Evolutionary conservation across 108 stramenopile genomes (phyloP).

Genomic region (Conticribra guillardii): DNA sequence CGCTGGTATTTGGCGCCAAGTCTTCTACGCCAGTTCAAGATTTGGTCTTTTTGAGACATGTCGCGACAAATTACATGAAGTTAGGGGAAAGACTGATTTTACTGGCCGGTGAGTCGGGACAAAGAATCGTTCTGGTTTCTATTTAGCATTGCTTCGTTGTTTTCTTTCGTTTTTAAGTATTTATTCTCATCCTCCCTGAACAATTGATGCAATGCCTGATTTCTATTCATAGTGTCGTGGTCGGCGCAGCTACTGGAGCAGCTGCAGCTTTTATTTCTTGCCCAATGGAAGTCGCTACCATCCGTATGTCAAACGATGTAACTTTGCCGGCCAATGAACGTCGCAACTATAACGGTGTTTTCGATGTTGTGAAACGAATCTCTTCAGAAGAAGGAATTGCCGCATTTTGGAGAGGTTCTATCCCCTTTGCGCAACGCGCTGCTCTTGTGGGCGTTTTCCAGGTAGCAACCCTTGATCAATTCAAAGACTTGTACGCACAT

Average conservation of each 20-base stretch:
- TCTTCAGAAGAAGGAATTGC: slow-evolving; percentile 81
- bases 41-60: slow-evolving; percentile 93
- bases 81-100: slow-evolving; percentile 90
- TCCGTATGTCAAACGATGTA: slow-evolving; percentile 92
- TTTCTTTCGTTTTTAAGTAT: not conserved
- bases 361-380: slow-evolving; percentile 79
- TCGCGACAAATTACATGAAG: slow-evolving; percentile 85
- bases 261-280: slow-evolving; percentile 91
- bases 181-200: too few relatives aligned
- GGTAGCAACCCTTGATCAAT: slow-evolving; percentile 94
- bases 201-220: too few relatives aligned
- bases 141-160: not conserved
- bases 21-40: slow-evolving; percentile 90
- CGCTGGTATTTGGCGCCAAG: slow-evolving; percentile 87
- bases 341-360: slow-evolving; percentile 82
- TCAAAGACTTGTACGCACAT: slow-evolving; percentile 79
- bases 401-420: slow-evolving; percentile 91
- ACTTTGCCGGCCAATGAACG: slow-evolving; percentile 79
- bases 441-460: slow-evolving; percentile 95
- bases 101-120: slow-evolving; percentile 65
- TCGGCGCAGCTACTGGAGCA: slow-evolving; percentile 86
- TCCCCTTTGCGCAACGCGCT: slow-evolving; percentile 90
- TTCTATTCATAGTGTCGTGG: slow-evolving; percentile 58
- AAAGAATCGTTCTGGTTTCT: not conserved
- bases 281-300: slow-evolving; percentile 94